phyloP scores from a whole-genome alignment of 2,329 filamentous ascomycete species.

The Cucurbitaria berberidis region DNA sequence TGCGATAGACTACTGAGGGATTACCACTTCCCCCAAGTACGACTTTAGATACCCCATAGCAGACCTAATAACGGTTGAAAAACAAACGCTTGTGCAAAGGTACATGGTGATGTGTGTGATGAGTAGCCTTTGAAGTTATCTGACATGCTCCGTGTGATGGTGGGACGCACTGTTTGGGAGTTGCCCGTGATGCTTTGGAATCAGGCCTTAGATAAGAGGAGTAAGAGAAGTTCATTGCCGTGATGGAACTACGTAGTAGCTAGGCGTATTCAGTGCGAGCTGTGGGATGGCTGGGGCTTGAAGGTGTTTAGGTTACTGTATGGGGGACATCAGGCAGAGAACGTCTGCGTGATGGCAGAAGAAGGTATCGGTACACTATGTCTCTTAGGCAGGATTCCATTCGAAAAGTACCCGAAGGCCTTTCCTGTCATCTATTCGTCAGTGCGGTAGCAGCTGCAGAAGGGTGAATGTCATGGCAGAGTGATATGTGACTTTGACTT shows the following conservation, averaged over 20 bases:
- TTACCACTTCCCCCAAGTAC: too few relatives aligned
- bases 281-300: not conserved
- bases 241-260: not conserved
- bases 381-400: too few relatives aligned
- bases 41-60: not conserved
- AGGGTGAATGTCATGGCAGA: not conserved
- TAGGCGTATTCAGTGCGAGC: not conserved
- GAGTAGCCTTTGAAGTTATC: not conserved
- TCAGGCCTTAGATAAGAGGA: not conserved
- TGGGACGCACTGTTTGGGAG: not conserved
- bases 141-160: not conserved
- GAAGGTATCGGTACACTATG: too few relatives aligned
- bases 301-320: not conserved
- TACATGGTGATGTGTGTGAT: not conserved
- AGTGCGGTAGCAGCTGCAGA: not conserved
- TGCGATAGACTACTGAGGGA: too few relatives aligned
- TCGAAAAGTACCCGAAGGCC: not conserved
- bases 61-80: not conserved
- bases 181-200: not conserved
- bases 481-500: not conserved
- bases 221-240: not conserved
- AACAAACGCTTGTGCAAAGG: not conserved
- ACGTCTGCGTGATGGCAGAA: too few relatives aligned
- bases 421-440: not conserved
- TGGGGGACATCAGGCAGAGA: not conserved